A percentile compares a stretch with the other conserved stretches of the same genome.
phyloP scores from a whole-genome alignment of 371 early-diverging fungal genomes.

The Saksenaea vasiformis region DNA sequence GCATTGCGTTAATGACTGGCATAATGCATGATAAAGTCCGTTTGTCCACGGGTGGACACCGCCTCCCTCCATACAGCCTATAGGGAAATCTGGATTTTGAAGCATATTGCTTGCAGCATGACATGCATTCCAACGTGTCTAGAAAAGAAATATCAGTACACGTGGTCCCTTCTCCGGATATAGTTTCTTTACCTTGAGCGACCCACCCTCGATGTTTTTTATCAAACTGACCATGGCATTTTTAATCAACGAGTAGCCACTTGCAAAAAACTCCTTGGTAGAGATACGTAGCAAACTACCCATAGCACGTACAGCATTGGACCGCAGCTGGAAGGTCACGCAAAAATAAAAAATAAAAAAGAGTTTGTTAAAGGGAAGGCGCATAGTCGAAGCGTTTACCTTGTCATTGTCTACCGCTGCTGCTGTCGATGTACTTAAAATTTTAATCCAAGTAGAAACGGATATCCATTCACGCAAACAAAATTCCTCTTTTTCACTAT shows the following conservation, averaged over 20 bases:
- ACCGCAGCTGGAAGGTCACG: slow-evolving; percentile 56
- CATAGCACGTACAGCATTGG: slow-evolving; percentile 74
- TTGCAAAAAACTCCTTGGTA: slow-evolving; percentile 49
- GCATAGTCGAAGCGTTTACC: slow-evolving; percentile 26
- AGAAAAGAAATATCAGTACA: background rate
- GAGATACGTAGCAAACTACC: slow-evolving; percentile 69
- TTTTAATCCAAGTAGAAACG: slow-evolving; percentile 43
- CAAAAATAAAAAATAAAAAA: too few relatives aligned
- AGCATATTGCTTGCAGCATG: slow-evolving; percentile 74
- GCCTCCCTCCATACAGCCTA: slow-evolving; percentile 43
- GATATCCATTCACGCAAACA: slow-evolving; percentile 38
- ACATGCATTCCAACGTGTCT: slow-evolving; percentile 86
- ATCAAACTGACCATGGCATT: slow-evolving; percentile 58
- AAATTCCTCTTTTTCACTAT: slow-evolving; percentile 34
- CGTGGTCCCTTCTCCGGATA: too few relatives aligned
- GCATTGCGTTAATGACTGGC: slow-evolving; percentile 55
- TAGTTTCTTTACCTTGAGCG: slow-evolving; percentile 60
- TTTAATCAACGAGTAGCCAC: slow-evolving; percentile 50
- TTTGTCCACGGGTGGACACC: slow-evolving; percentile 54
- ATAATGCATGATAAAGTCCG: slow-evolving; percentile 55
- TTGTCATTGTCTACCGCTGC: slow-evolving; percentile 77
- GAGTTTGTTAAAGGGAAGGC: too few relatives aligned
- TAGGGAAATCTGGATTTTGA: slow-evolving; percentile 60
- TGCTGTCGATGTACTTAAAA: slow-evolving; percentile 51
- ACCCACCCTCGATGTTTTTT: slow-evolving; percentile 71